Percentiles rank a stretch among this genome's conserved stretches.
These are phyloP conservation scores for Euptelea pleiosperma DNA, from an alignment of 164 flowering plant genomes.

Conservation along the genomic window DNA sequence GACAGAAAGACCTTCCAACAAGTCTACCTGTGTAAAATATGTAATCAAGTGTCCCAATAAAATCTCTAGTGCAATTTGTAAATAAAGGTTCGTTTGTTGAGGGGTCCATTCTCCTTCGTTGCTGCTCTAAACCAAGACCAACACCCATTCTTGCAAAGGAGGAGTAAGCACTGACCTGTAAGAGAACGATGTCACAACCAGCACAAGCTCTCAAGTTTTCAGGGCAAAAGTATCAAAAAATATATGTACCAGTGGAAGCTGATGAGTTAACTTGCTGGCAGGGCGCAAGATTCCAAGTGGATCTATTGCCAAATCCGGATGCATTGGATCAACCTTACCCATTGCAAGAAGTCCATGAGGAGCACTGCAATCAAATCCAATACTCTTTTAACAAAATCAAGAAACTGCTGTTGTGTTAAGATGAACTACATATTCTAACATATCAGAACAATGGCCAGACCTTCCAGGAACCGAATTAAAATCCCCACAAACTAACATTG, in stretches of 20 bases:
- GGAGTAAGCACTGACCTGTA: slow-evolving; percentile 96
- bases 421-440: neutral
- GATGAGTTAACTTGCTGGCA: slow-evolving; percentile 71
- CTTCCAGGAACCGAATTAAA: slow-evolving; percentile 93
- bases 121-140: slow-evolving; percentile 69
- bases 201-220: slow-evolving; percentile 1
- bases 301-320: slow-evolving; percentile 78
- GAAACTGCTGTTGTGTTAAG: neutral
- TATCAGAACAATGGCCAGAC: slow-evolving; percentile 25
- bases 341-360: slow-evolving; percentile 93
- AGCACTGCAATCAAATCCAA: slow-evolving; percentile 63
- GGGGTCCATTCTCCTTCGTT: slow-evolving; percentile 79
- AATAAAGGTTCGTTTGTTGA: slow-evolving; percentile 90
- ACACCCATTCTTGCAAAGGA: slow-evolving; percentile 82
- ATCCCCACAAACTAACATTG: slow-evolving; percentile 99
- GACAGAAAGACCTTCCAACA: too few relatives aligned
- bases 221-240: neutral
- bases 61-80: slow-evolving; percentile 92
- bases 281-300: slow-evolving; percentile 90
- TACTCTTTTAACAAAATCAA: slow-evolving; percentile 2
- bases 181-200: slow-evolving; percentile 9
- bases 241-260: slow-evolving; percentile 76
- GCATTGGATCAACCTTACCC: slow-evolving; percentile 84
- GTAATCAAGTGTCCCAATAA: slow-evolving; percentile 92
- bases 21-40: slow-evolving; percentile 89